Conservation (phyloP, 2,329 filamentous ascomycete species). For the Pezicula carpinea region DNA sequence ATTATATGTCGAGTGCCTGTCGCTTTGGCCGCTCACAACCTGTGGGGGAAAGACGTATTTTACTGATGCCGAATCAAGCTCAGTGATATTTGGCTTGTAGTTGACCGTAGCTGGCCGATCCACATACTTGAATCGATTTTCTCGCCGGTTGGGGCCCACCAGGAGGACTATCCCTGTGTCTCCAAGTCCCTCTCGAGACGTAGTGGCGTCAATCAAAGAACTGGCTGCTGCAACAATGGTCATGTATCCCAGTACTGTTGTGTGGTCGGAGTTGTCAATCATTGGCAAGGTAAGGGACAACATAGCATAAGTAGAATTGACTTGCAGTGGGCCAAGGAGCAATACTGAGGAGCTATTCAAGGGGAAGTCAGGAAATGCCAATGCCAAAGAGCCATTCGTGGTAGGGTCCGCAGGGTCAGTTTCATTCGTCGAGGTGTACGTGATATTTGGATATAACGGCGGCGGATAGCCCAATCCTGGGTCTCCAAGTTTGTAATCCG, state of each 20-base stretch:
- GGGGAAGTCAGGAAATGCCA: slow-evolving; percentile 26
- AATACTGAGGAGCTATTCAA: slow-evolving; percentile 50
- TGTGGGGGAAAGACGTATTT: slow-evolving; percentile 58
- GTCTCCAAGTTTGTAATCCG: slow-evolving; percentile 49
- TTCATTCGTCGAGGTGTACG: slow-evolving; percentile 39
- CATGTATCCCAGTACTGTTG: slow-evolving; percentile 75
- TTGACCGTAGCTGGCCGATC: slow-evolving; percentile 43
- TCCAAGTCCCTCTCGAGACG: slow-evolving; percentile 65
- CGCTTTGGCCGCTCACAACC: slow-evolving; percentile 31
- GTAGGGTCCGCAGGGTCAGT: slow-evolving; percentile 21
- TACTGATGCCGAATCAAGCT: slow-evolving; percentile 41
- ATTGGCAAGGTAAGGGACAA: slow-evolving; percentile 80
- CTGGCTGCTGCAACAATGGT: slow-evolving; percentile 70
- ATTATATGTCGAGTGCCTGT: slow-evolving; percentile 44
- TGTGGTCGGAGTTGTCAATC: slow-evolving; percentile 56
- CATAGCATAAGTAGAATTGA: slow-evolving; percentile 71
- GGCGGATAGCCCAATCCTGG: slow-evolving; percentile 64
- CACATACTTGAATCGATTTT: slow-evolving; percentile 56
- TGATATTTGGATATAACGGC: slow-evolving; percentile 73
- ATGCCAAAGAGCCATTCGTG: slow-evolving; percentile 15
- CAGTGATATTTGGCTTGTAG: slow-evolving; percentile 33
- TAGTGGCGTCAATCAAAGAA: slow-evolving; percentile 57
- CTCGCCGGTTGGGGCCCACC: slow-evolving; percentile 60
- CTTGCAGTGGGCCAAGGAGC: slow-evolving; percentile 69
- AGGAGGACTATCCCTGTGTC: slow-evolving; percentile 65